Base-by-base conservation (phyloP, 1,139 yeast genomes). In the Zhuliangozyma blackwelliae region DNA sequence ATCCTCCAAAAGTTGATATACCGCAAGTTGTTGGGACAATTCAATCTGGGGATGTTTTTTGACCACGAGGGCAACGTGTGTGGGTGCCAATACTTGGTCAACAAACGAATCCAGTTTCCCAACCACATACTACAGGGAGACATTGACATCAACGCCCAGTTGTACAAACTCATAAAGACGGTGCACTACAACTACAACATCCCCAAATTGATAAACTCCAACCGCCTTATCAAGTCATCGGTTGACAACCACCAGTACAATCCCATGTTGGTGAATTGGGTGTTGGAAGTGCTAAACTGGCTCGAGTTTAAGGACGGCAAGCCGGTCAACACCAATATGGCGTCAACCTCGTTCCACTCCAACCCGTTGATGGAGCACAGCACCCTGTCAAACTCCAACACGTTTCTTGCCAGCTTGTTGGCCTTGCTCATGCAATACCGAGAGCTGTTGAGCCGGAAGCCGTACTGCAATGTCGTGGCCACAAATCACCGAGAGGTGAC, bases 211-310 rank as follows among this genome's bases (percentile, higher is more conserved):
- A 64, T 72, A 13, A 62, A 60, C 44, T 53, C 66, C 10, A 63
- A 67, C 43, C 52, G 59, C 10, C 48, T 70, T 19, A 67, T 63
- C 41, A 52, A 52, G 33, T 44, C 50, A 19, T 45, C 59, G 8
- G 38, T 48, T 10, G 28, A 33, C 8, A 31, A 47, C 16, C 29
- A 29, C 34, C 49, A 30, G 44, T 48, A 41, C 34, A 48, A 48
- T 34, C 51, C 62, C n/a, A 45, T 65, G 40, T 45, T 71, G 27
- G 46, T 70, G n/a, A 68, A 70, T 37, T 78, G 84, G 84, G 75
- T 76, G 10, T 61, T 69, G 38, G 82, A 77, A 46, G 65, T 76
- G 3, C 61, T 75, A 38, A 77, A 75, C 44, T 79, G 85, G 85
- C 55, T 78, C 22, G 82, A 77, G 47, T 71, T 75, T 40, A 79